Percentiles rank a stretch among this genome's conserved stretches.
Conservation (phyloP, 208 protist species). For the Acanthamoeba healyi region DNA sequence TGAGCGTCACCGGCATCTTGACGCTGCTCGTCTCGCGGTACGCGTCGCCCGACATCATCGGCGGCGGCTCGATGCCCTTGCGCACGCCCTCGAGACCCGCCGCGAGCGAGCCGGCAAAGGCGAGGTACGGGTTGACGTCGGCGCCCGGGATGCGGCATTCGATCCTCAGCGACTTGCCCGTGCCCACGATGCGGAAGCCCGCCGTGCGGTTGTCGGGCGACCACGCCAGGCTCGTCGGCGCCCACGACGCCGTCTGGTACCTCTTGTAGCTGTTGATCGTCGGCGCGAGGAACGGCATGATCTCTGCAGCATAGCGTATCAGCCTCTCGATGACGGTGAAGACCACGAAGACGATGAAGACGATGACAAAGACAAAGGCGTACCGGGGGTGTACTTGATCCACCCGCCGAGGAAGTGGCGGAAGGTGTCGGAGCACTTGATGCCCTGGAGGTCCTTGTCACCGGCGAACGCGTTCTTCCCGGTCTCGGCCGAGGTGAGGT, state of each 20-base stretch:
- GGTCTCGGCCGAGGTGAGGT: constrained; percentile 17
- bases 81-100: constrained; percentile 37
- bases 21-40: background rate
- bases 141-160: constrained; percentile 62
- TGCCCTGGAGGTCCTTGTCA: constrained; percentile 58
- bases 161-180: constrained; percentile 44
- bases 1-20: constrained; percentile 15
- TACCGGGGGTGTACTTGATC: constrained; percentile 69
- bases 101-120: constrained; percentile 38
- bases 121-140: constrained; percentile 53
- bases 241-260: constrained; percentile 48
- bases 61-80: constrained; percentile 49
- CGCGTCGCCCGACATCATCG: constrained; percentile 26
- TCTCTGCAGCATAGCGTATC: background rate
- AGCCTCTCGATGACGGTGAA: background rate
- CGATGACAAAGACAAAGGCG: background rate
- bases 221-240: constrained; percentile 47
- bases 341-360: background rate
- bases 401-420: constrained; percentile 54
- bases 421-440: constrained; percentile 62
- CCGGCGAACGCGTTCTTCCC: constrained; percentile 59
- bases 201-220: constrained; percentile 58
- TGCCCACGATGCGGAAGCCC: constrained; percentile 46
- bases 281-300: constrained; percentile 66
- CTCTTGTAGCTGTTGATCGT: constrained; percentile 70